Evolutionary conservation across 768 basidiomycete genomes (phyloP), one percentile per base, ranked within the genome.

Genomic region (Trametes villosa): DNA sequence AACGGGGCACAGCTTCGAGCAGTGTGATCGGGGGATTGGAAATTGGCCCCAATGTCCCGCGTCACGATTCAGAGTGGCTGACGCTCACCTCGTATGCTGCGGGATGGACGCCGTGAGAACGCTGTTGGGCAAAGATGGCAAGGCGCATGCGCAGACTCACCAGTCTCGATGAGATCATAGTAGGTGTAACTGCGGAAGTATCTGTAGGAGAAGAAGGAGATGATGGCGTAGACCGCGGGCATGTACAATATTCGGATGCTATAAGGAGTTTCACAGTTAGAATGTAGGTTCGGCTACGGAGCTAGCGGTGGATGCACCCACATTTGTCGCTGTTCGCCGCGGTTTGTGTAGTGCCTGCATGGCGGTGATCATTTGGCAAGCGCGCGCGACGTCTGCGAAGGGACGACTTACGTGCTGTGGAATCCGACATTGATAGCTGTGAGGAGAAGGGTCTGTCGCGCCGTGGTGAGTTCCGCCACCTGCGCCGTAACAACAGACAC

Each of bases 121-220:
- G 74, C n/a, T n/a, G n/a, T n/a, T 15, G 33, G 24, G 24, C 27
- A 17, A 53, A 31, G n/a, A 18, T 9, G 13, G 18, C 17, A 13
- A 20, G 22, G 20, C 12, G 22, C 22, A 9, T 38, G 50, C 20
- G 4, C 17, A 45, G 24, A 68, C 83, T 52, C 57, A 85, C 84
- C 77, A 51, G 77, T 69, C 75, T 85, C 78, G 48, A 78, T 75
- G 42, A 85, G 78, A 34, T 75, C 76, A 66, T 85, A 85, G 67
- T 86, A 86, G 41, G 84, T 91, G 68, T 91, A 94, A 58, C 82
- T 76, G 38, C 91, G 83, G 77, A 91, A 95, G 76, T 77, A 95
- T 1, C 93, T 85, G 68, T 92, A 96, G 27, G 90, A 91, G 66
- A 91, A 83, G 77, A 95, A 96, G 1, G 91, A 92, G 49, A 95